Conservation (phyloP, 2,329 filamentous ascomycete genomes). For the Didymella keratinophila region DNA sequence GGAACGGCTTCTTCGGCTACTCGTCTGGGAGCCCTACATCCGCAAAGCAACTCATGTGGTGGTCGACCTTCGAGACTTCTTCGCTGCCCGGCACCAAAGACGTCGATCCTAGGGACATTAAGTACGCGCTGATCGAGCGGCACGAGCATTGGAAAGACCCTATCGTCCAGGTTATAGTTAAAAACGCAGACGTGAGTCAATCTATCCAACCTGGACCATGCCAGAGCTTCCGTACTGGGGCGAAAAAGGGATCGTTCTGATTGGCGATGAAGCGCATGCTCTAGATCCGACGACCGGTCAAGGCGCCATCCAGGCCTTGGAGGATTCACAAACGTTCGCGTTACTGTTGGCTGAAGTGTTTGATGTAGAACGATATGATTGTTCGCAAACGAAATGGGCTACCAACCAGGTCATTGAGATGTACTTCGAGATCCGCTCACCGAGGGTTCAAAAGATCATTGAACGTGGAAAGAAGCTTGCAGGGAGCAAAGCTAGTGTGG, state of each 20-base stretch:
- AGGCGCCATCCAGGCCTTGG: constrained; percentile 63
- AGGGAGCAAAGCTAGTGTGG: constrained; percentile 25
- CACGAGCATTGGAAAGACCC: constrained; percentile 7
- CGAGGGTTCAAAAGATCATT: constrained; percentile 28
- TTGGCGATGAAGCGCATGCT: constrained; percentile 67
- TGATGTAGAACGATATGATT: background rate
- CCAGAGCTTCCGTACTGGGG: constrained; percentile 59
- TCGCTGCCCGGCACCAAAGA: background rate
- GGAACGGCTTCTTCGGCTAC: constrained; percentile 10
- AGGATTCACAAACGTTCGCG: constrained; percentile 61
- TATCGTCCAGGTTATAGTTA: background rate
- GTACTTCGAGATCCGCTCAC: constrained; percentile 32
- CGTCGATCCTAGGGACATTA: constrained; percentile 3
- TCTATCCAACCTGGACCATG: constrained; percentile 60
- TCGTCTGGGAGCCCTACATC: background rate
- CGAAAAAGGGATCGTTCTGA: constrained; percentile 58
- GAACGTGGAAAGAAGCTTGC: constrained; percentile 31
- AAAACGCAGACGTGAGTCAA: constrained; percentile 20
- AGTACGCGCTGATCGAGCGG: background rate
- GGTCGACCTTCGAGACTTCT: constrained; percentile 9
- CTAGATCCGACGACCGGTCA: constrained; percentile 63
- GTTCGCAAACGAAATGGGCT: too few species aligned
- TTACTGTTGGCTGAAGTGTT: constrained; percentile 44
- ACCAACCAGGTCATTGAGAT: constrained; percentile 25
- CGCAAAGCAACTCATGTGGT: constrained; percentile 3